phyloP scores from a whole-genome alignment of 2,329 filamentous ascomycete genomes.

The Aureobasidium zeae region DNA sequence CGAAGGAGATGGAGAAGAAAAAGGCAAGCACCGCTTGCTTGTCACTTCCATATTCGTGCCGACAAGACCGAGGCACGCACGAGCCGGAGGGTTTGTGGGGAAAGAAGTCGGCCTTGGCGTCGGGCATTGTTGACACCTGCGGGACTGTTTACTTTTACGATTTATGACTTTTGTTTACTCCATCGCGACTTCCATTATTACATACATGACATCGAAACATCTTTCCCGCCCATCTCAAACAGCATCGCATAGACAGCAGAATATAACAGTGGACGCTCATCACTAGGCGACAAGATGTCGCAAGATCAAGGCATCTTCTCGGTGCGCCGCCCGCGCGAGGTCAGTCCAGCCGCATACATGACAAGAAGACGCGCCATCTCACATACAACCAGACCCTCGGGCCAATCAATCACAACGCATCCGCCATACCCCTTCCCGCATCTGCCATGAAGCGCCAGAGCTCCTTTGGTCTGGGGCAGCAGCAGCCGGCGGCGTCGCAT shows the following conservation, averaged over 20 bases:
- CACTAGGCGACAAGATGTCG: slow-evolving; percentile 52
- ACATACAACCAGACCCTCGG: slow-evolving; percentile 61
- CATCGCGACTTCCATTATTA: no score
- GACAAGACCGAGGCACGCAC: not conserved
- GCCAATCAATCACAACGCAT: slow-evolving; percentile 65
- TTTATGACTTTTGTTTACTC: slow-evolving; percentile 4
- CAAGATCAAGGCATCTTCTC: slow-evolving; percentile 84
- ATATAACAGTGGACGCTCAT: no score
- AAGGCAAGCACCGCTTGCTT: no score
- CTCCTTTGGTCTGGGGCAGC: slow-evolving; percentile 58
- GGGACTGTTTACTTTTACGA: slow-evolving; percentile 1
- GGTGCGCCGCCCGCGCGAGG: slow-evolving; percentile 83
- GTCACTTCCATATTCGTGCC: not conserved
- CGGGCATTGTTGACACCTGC: slow-evolving; percentile 11
- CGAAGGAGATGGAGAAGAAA: not conserved
- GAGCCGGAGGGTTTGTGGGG: slow-evolving; percentile 7
- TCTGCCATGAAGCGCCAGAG: slow-evolving; percentile 92
- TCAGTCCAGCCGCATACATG: slow-evolving; percentile 36
- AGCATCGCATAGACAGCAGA: not conserved
- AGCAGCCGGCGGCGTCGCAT: slow-evolving; percentile 60
- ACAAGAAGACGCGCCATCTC: not conserved
- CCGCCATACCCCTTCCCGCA: slow-evolving; percentile 77
- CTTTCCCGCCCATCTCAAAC: not conserved
- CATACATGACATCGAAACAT: no score
- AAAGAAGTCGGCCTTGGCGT: not conserved